Evolutionary conservation across 2,329 filamentous ascomycete genomes (phyloP).

Genomic region (Exophiala spinifera): DNA sequence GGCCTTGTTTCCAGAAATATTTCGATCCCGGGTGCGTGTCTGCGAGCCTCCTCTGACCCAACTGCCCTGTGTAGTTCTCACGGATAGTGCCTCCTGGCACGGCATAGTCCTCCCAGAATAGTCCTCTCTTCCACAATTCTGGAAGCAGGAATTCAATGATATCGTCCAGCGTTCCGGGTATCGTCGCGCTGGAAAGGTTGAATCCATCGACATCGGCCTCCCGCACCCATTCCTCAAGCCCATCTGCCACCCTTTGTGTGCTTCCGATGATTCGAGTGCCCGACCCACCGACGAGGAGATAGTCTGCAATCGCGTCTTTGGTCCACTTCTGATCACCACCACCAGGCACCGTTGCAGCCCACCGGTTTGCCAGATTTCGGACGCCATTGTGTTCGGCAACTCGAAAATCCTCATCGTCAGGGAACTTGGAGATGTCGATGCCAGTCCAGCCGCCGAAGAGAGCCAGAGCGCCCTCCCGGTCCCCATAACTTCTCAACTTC

Average conservation of each 20-base stretch:
- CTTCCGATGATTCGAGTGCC: constrained; percentile 50
- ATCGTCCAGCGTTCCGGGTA: constrained; percentile 66
- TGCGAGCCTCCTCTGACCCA: too few species aligned
- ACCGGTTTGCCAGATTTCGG: too few species aligned
- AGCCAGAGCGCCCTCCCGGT: constrained; percentile 52
- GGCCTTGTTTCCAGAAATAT: too few species aligned
- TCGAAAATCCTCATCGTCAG: constrained; percentile 30
- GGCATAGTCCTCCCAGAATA: constrained; percentile 37
- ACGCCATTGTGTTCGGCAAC: too few species aligned
- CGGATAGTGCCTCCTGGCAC: constrained; percentile 35
- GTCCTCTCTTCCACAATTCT: constrained; percentile 49
- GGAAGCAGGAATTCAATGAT: constrained; percentile 64
- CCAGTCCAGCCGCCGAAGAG: constrained; percentile 59
- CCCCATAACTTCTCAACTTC: constrained; percentile 39
- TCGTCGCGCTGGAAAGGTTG: constrained; percentile 65
- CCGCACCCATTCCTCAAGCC: constrained; percentile 62
- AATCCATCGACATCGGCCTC: constrained; percentile 73
- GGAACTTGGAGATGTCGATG: constrained; percentile 54
- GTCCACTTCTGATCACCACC: too few species aligned
- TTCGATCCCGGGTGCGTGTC: too few species aligned
- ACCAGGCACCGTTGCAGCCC: constrained; percentile 25
- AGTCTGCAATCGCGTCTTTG: constrained; percentile 47
- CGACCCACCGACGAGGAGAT: constrained; percentile 34
- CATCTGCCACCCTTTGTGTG: constrained; percentile 61
- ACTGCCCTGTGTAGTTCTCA: constrained; percentile 31